Evolutionary conservation across 2,329 filamentous ascomycete genomes (phyloP), one percentile per base, ranked within the genome.

Genomic region (Paraconiothyrium sp.): DNA sequence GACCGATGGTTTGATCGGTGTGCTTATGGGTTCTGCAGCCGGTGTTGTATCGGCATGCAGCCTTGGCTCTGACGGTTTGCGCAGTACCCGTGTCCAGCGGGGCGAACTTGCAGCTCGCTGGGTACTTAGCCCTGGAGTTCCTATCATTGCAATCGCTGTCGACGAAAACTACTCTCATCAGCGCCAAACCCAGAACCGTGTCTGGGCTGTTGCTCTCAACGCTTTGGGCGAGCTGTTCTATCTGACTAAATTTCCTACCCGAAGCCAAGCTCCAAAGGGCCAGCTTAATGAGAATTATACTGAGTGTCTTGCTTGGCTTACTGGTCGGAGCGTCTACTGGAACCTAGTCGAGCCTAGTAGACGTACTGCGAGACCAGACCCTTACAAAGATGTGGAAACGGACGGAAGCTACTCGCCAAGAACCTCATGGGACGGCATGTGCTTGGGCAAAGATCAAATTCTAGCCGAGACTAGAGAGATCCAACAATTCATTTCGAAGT

Each of bases 131-230:
- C 95, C 95, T 2, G 95, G 95, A 44, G 93, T 98, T 3, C 95
- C 95, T 0, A 95, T 99, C 63, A 86, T 97, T 57, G 87, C 89
- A 1, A 88, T 99, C 62, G 88, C 88, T 48, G 87, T 97, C 7
- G 95, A 99, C 71, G 93, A 97, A 32, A 88, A 88, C 56, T 95
- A 93, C 77, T 94, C 86, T 52, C 78, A 85, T 30, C 90, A 89
- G 68, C 89, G 94, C 34, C 89, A 90, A 73, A 82, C 86, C 4
- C 83, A 89, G 54, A 86, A 88, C 13, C 89, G 94, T 32, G 86
- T 95, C 13, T 98, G 93, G 93, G 93, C 92, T n/a, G 90, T 94
- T 46, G 92, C 89, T n/a, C 80, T 99, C 56, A 99, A 99, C 75
- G 94, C 95, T 0, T 83, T 99, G 9, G 95, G 95, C 1, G 95